These are phyloP conservation scores for Scheffersomyces spartinae DNA, from an alignment of 805 yeast genomes.

Conservation along the genomic window DNA sequence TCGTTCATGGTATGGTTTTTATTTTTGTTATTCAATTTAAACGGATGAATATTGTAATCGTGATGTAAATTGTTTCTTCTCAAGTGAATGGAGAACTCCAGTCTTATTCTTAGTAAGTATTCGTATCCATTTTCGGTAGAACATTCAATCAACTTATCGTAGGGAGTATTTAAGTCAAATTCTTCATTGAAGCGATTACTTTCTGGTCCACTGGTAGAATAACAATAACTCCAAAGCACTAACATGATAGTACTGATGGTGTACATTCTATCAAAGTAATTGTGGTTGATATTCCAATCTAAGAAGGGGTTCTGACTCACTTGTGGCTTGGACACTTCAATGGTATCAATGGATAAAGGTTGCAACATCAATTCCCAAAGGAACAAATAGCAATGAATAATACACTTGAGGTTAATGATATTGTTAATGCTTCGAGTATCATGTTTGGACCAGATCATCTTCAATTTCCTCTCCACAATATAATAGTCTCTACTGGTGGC, in stretches of 20 bases:
- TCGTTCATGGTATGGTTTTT: constrained; percentile 9
- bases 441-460: constrained; percentile 25
- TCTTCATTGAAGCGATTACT: constrained; percentile 11
- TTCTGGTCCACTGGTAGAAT: constrained; percentile 21
- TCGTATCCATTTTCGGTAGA: constrained; percentile 27
- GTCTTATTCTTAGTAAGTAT: constrained; percentile 21
- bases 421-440: constrained; percentile 42
- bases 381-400: constrained; percentile 50
- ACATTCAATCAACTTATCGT: constrained; percentile 14
- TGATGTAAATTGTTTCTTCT: constrained; percentile 13
- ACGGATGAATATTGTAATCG: constrained; percentile 12
- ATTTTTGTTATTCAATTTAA: constrained; percentile 5
- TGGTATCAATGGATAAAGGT: no score
- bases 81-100: constrained; percentile 19
- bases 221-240: constrained; percentile 30
- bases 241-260: constrained; percentile 25
- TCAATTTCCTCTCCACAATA: constrained; percentile 36
- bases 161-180: constrained; percentile 8
- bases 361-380: constrained; percentile 50
- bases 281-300: constrained; percentile 22
- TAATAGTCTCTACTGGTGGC: constrained; percentile 42
- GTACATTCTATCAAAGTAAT: constrained; percentile 24
- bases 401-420: constrained; percentile 31
- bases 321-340: no score
- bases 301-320: constrained; percentile 2